Conservation (phyloP, 805 yeast genomes). For the Wickerhamiella galacta region DNA sequence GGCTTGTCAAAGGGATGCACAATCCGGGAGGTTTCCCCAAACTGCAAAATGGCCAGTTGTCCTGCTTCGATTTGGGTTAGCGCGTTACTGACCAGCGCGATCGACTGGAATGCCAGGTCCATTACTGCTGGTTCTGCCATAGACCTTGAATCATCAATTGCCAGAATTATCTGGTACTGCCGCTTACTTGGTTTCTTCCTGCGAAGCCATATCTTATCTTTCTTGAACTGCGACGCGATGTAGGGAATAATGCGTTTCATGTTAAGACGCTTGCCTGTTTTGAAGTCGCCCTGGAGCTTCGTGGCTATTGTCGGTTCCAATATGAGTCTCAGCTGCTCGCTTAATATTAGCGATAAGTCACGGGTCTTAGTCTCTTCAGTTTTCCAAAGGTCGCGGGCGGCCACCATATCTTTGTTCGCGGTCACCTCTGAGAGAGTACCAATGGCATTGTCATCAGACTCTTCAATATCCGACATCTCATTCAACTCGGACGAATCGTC, state of each 20-base stretch:
- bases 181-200: constrained; percentile 95
- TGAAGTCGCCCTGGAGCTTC: constrained; percentile 84
- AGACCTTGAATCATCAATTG: constrained; percentile 93
- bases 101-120: constrained; percentile 83
- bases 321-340: constrained; percentile 85
- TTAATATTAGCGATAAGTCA: constrained; percentile 69
- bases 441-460: background rate
- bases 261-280: constrained; percentile 90
- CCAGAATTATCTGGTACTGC: constrained; percentile 92
- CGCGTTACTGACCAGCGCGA: constrained; percentile 86
- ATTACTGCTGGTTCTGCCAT: constrained; percentile 90
- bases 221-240: constrained; percentile 92
- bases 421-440: background rate
- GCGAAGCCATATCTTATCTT: constrained; percentile 95
- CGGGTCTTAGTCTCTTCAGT: constrained; percentile 69
- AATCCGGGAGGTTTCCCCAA: constrained; percentile 69
- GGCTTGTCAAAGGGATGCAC: constrained; percentile 84
- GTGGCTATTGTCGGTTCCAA: constrained; percentile 95
- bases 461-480: background rate
- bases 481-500: constrained; percentile 1
- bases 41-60: constrained; percentile 72
- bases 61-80: constrained; percentile 90
- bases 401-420: constrained; percentile 20
- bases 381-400: constrained; percentile 68
- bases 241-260: constrained; percentile 96